These are phyloP conservation scores for Chaetoceros tenuissimus DNA, from an alignment of 108 stramenopile genomes.

Conservation along the genomic window DNA sequence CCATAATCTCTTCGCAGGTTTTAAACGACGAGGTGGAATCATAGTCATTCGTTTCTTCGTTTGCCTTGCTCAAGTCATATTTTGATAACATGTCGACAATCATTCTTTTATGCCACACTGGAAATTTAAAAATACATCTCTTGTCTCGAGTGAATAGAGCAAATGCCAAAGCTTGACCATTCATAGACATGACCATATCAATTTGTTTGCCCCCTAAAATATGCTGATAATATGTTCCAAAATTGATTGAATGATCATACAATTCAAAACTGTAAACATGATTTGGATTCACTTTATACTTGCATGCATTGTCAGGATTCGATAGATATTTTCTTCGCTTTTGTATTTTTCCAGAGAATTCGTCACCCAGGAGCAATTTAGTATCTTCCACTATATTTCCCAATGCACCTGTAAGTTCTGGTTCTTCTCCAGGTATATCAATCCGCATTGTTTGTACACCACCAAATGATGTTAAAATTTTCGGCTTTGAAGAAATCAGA, in stretches of 20 bases:
- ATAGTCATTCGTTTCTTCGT: neutral
- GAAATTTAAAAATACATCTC: slow-evolving; percentile 4
- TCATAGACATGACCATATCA: slow-evolving; percentile 7
- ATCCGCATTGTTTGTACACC: slow-evolving; percentile 11
- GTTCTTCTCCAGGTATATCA: slow-evolving; percentile 13
- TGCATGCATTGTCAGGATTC: slow-evolving; percentile 12
- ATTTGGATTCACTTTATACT: slow-evolving; percentile 5
- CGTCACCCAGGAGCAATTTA: neutral
- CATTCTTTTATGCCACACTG: slow-evolving; percentile 10
- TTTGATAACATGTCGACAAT: slow-evolving; percentile 2
- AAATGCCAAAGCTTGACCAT: slow-evolving; percentile 8
- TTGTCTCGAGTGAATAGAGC: slow-evolving; percentile 2
- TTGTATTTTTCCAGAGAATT: neutral
- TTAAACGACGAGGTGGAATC: neutral
- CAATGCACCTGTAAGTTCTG: slow-evolving; percentile 2
- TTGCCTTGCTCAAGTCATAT: neutral
- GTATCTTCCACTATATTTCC: slow-evolving; percentile 1
- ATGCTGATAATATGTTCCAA: slow-evolving; percentile 4
- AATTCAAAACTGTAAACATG: slow-evolving; percentile 14
- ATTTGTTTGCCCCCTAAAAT: slow-evolving; percentile 6
- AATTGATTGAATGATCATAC: slow-evolving; percentile 16
- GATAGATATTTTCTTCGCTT: slow-evolving; percentile 11
- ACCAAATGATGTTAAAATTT: slow-evolving; percentile 4
- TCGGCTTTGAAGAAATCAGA: slow-evolving; percentile 6
- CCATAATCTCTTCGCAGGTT: no score